A percentile compares a stretch with the other conserved stretches of the same genome.
These are phyloP conservation scores for Mucor plumbeus DNA, from an alignment of 371 early-diverging fungal species.

Conservation along the genomic window DNA sequence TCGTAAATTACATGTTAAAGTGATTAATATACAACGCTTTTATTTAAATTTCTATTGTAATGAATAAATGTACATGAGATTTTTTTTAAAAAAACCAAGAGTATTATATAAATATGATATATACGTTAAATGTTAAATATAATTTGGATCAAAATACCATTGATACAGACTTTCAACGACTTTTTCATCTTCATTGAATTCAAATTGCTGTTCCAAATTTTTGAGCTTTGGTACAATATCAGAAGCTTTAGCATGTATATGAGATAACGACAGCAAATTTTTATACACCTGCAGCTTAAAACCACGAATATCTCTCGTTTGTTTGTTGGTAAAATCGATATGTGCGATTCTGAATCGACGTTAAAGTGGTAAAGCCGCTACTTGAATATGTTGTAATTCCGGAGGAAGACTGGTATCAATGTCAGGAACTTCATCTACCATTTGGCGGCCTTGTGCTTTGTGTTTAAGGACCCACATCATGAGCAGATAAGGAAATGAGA, in stretches of 20 bases:
- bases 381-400: not conserved
- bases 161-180: not conserved
- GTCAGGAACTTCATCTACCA: not conserved
- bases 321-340: not conserved
- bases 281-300: not conserved
- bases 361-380: not conserved
- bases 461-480: not conserved
- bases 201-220: not conserved
- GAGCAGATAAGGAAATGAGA: not conserved
- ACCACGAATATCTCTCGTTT: too few relatives aligned
- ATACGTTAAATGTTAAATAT: not conserved
- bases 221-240: not conserved
- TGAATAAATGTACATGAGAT: too few relatives aligned
- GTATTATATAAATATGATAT: not conserved
- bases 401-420: not conserved
- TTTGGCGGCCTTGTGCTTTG: not conserved
- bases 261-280: not conserved
- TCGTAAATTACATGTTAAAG: too few relatives aligned
- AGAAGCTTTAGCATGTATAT: not conserved
- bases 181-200: not conserved
- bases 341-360: not conserved
- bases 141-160: not conserved
- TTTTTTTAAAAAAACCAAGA: too few relatives aligned
- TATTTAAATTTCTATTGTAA: too few relatives aligned
- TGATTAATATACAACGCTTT: too few relatives aligned